A percentile compares a stretch with the other conserved stretches of the same genome.
Evolutionary conservation across 345 rosid species (phyloP).

Genomic region (Salix dunnii): DNA sequence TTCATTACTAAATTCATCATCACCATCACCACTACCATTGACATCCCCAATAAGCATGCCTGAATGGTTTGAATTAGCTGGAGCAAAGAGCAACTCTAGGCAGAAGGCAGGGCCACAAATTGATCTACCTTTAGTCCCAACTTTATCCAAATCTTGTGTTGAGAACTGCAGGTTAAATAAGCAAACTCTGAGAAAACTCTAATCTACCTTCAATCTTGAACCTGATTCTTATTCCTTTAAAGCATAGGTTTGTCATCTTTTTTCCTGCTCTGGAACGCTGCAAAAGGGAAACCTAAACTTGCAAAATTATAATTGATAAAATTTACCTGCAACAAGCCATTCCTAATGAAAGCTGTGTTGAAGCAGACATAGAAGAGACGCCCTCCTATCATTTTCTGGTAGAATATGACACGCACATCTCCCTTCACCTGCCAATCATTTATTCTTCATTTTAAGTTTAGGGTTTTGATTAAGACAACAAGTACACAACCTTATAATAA

Average conservation of each 20-base stretch:
- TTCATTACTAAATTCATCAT: background rate
- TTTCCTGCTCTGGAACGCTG: no score
- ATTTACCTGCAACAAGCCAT: slow-evolving; percentile 75
- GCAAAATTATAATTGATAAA: no score
- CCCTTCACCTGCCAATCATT: slow-evolving; percentile 53
- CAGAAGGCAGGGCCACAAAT: slow-evolving; percentile 76
- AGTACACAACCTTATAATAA: background rate
- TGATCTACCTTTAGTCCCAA: slow-evolving; percentile 65
- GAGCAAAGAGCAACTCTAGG: slow-evolving; percentile 78
- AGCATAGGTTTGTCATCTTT: no score
- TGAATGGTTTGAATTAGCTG: slow-evolving; percentile 47
- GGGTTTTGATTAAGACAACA: background rate
- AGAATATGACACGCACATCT: slow-evolving; percentile 76
- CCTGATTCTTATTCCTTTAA: no score
- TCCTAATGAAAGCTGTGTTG: slow-evolving; percentile 80
- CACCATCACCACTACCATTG: background rate
- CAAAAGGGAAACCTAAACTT: no score
- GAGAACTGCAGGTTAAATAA: slow-evolving; percentile 48
- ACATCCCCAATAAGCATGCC: slow-evolving; percentile 7
- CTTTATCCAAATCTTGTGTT: slow-evolving; percentile 65
- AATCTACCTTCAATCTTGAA: background rate
- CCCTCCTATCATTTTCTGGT: slow-evolving; percentile 82
- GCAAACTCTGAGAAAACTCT: background rate
- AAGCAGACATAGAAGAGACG: slow-evolving; percentile 87
- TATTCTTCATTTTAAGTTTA: background rate